Conservation (phyloP, 257 asterid species). For the Nicotiana paniculata region DNA sequence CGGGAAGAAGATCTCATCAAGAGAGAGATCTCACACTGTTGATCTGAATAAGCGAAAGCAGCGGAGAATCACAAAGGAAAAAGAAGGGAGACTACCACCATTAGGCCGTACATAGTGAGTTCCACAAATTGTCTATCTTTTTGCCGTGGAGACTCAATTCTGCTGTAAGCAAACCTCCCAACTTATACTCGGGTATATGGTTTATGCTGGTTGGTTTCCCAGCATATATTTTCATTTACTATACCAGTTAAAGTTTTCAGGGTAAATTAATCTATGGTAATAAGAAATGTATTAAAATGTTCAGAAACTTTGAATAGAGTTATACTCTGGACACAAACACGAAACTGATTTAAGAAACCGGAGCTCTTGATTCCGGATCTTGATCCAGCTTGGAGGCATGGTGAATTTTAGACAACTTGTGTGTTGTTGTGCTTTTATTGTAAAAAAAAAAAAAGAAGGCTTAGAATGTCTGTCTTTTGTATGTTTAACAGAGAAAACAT, state of each 20-base stretch:
- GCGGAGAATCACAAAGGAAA: slow-evolving; percentile 28
- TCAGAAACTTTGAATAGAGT: neutral
- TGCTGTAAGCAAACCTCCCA: neutral
- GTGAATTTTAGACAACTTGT: neutral
- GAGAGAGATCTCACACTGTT: no score
- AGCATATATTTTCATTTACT: neutral
- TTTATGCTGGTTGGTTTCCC: neutral
- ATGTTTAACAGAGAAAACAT: neutral
- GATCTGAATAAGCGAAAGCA: slow-evolving; percentile 15
- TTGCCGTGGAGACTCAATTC: neutral
- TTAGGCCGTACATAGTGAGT: neutral
- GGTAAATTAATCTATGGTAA: neutral
- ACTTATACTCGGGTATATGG: neutral
- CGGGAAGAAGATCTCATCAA: slow-evolving; percentile 14
- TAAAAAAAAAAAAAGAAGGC: neutral
- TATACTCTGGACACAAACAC: neutral
- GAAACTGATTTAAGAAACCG: neutral
- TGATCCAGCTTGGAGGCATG: neutral
- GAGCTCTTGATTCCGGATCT: neutral
- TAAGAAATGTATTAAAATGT: neutral
- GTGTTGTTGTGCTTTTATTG: neutral
- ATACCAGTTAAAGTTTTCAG: neutral
- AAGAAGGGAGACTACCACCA: slow-evolving; percentile 16
- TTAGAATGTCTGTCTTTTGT: neutral
- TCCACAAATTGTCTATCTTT: neutral